Base-by-base conservation (phyloP, 2,329 filamentous ascomycete species). In the Ophidiomyces ophidiicola region DNA sequence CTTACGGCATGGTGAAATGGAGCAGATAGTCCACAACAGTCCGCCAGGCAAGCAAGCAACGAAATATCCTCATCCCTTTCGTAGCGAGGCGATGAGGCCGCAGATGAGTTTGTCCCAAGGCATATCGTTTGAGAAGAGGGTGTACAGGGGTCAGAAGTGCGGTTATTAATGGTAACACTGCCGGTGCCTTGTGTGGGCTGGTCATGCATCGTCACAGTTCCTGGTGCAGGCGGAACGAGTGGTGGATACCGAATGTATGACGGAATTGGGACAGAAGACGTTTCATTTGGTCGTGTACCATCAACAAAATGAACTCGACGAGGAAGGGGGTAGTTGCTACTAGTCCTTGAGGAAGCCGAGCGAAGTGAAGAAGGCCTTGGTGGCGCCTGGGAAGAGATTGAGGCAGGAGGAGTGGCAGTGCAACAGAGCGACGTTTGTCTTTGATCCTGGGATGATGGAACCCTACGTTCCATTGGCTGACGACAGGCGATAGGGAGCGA, bases 401-500 rank as follows among this genome's bases (percentile, higher is more conserved):
- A 32, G 6, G n/a, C 14, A 4, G 28, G 11, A 17, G 3, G 7
- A 19, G 21, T 23, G 28, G 21, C 21, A 6, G 8, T 19, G 24
- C 37, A 39, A 6, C 37, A 39, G 19, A 39, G 15, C 12, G 35
- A 31, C 17, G 14, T 24, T 10, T 28, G 37, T n/a, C 30, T 33
- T 14, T 24, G 20, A 26, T 14, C 20, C 6, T 39, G 21, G 12
- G 21, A 14, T 5, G 11, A 15, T 14, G 30, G 10, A 3, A 20
- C 37, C 14, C 20, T 39, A 18, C 15, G 30, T 15, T 33, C 33
- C 11, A 29, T 20, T 2, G 28, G 29, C 24, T 28, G 37, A 14
- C 26, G 26, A 18, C 29, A 20, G 18, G 55, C 51, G 29, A 46
- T 12, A 12, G 56, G 48, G 8, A 59, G 45, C 19, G 45, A 46